Evolutionary conservation across 306 rosid genomes (phyloP).

Genomic region (Lupinus albus): DNA sequence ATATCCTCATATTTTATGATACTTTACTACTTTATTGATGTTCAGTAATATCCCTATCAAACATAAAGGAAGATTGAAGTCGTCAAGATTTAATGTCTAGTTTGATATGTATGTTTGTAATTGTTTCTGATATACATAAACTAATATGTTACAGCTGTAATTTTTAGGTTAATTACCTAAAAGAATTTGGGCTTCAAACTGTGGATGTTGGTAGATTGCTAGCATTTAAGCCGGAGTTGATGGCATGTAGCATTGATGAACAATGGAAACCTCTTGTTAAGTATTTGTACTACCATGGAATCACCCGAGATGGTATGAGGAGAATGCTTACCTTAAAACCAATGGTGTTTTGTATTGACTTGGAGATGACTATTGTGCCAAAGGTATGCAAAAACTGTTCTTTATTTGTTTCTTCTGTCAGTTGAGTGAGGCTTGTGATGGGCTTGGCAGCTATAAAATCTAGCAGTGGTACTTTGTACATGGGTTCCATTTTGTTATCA

Average conservation of each 20-base stretch:
- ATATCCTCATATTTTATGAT: constrained; percentile 10
- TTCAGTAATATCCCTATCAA: constrained; percentile 15
- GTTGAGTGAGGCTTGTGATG: constrained; percentile 18
- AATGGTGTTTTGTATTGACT: constrained; percentile 76
- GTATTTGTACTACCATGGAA: constrained; percentile 79
- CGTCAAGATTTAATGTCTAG: not conserved
- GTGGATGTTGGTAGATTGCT: constrained; percentile 79
- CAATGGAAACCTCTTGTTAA: constrained; percentile 89
- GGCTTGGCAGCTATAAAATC: constrained; percentile 20
- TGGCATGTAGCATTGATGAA: constrained; percentile 89
- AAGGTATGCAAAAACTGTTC: constrained; percentile 60
- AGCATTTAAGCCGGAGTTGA: constrained; percentile 84
- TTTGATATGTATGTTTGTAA: constrained; percentile 31
- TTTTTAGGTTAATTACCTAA: constrained; percentile 76
- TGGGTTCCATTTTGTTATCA: not conserved
- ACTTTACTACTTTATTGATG: constrained; percentile 19
- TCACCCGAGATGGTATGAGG: constrained; percentile 86
- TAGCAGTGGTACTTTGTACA: not conserved
- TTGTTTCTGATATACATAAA: constrained; percentile 33
- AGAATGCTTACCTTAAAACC: constrained; percentile 86
- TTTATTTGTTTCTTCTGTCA: constrained; percentile 10
- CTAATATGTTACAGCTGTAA: constrained; percentile 36
- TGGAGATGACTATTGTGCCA: constrained; percentile 75
- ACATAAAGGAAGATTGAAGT: not conserved
- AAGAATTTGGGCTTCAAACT: constrained; percentile 77